Base-by-base conservation (phyloP, 176 grass and related monocot species). In the Ananas comosus region DNA sequence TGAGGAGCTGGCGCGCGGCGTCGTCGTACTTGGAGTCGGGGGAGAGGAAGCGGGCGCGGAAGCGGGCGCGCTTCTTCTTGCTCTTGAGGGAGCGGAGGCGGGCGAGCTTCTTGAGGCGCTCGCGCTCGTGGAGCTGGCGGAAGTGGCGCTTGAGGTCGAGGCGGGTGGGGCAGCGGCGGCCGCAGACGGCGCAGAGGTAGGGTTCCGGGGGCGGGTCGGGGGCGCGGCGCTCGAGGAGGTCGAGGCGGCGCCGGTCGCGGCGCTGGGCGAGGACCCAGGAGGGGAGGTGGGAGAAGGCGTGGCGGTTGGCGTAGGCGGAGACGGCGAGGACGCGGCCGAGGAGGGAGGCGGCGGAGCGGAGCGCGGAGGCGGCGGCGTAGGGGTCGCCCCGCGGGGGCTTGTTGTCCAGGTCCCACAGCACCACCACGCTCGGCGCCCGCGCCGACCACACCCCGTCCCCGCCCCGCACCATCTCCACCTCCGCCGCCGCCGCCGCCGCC, bases 331-430 rank as follows among this genome's bases (percentile, higher is more conserved):
- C 83, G 69, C 85, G 83, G 22, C 93, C 89, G 64, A 96, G 86
- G 70, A 96, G 81, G 21, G 87, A 76, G 0, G 88, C 86, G 3
- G 83, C 80, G 12, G 42, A 71, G 76, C 79, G 75, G 79, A 92
- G 86, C 27, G 88, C 71, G 49, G 77, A 21, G 48, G 93, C 86
- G 14, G 89, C 93, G 13, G 73, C 73, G 67, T 85, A 92, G 16
- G 92, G 92, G 53, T 81, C 76, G 12, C 88, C 88, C 19, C 79
- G 86, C 16, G 88, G 92, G 23, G 92, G 92, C 76, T 96, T 96
- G 81, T 96, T 96, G 76, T 96, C 92, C 73, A 96, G 92, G 67
- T 96, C 92, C 88, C 88, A 92, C 29, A 96, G 81, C 4, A 96
- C 82, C 14, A 87, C 92, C 21, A 92, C 88, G 0, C 71, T 82